phyloP scores from a whole-genome alignment of 345 rosid genomes.

The Aquilaria malaccensis region DNA sequence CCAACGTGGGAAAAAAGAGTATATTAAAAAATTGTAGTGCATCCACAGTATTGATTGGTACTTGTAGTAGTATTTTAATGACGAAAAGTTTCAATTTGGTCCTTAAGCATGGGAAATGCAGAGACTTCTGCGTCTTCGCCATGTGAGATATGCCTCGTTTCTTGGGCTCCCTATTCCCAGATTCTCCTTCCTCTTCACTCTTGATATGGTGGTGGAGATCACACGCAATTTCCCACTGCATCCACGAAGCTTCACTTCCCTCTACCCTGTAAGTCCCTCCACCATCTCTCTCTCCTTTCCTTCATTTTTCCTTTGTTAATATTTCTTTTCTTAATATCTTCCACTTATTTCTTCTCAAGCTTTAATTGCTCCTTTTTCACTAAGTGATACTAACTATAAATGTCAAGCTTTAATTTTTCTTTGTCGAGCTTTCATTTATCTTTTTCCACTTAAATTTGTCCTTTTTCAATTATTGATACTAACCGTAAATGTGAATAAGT shows the following conservation, averaged over 20 bases:
- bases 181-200: slow-evolving; percentile 15
- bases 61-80: too few relatives aligned
- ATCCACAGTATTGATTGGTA: too few relatives aligned
- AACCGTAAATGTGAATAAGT: neutral
- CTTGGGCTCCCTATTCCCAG: slow-evolving; percentile 32
- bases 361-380: slow-evolving; percentile 1
- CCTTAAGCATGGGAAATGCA: slow-evolving; percentile 24
- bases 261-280: slow-evolving; percentile 18
- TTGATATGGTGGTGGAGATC: slow-evolving; percentile 12
- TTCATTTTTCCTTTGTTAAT: neutral
- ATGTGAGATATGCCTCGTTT: slow-evolving; percentile 53
- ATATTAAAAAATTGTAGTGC: too few relatives aligned
- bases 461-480: neutral
- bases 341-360: neutral
- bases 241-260: slow-evolving; percentile 18
- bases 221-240: slow-evolving; percentile 5
- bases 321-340: slow-evolving; percentile 2
- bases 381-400: neutral
- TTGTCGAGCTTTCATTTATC: slow-evolving; percentile 1
- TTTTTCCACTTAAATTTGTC: neutral
- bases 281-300: slow-evolving; percentile 2
- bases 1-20: too few relatives aligned
- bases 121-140: slow-evolving; percentile 33
- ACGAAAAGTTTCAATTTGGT: slow-evolving; percentile 16
- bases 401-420: neutral